Conservation (phyloP, 2,329 filamentous ascomycete genomes). For the Ceratocystis variospora region DNA sequence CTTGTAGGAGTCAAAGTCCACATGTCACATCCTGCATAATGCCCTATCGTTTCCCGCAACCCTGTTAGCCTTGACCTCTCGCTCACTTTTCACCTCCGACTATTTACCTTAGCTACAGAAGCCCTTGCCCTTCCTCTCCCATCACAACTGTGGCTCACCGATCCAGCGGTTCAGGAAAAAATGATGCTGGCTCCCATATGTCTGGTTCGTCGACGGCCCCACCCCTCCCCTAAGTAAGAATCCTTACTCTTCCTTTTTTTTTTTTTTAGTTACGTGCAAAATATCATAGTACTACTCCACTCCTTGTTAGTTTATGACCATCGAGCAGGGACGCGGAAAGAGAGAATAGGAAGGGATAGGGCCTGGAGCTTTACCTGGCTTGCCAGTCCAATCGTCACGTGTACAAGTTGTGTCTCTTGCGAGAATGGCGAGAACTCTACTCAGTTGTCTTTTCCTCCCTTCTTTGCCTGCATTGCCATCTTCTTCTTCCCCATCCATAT, state of each 20-base stretch:
- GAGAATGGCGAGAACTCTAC: not conserved
- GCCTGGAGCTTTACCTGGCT: too few species aligned
- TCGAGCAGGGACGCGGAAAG: too few species aligned
- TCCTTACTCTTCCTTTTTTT: not conserved
- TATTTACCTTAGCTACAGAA: not conserved
- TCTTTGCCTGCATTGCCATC: not conserved
- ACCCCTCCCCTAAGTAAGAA: not conserved
- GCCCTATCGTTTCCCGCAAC: not conserved
- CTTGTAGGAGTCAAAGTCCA: not conserved
- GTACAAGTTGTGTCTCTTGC: not conserved
- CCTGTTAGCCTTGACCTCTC: not conserved
- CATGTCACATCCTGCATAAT: conserved; percentile 1
- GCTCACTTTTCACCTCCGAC: not conserved
- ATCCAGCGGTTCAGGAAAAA: not conserved
- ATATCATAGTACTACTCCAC: too few species aligned
- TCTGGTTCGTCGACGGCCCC: not conserved
- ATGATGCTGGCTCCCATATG: not conserved
- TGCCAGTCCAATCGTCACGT: not conserved
- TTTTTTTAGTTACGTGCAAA: not conserved
- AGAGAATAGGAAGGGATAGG: too few species aligned
- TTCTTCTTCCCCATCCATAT: not conserved
- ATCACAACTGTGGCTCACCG: conserved; percentile 1
- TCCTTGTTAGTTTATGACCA: too few species aligned
- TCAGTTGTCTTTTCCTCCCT: not conserved
- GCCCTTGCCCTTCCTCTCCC: not conserved